Base-by-base conservation (phyloP, 495 filamentous ascomycete genomes). In the Podospora anserina region DNA sequence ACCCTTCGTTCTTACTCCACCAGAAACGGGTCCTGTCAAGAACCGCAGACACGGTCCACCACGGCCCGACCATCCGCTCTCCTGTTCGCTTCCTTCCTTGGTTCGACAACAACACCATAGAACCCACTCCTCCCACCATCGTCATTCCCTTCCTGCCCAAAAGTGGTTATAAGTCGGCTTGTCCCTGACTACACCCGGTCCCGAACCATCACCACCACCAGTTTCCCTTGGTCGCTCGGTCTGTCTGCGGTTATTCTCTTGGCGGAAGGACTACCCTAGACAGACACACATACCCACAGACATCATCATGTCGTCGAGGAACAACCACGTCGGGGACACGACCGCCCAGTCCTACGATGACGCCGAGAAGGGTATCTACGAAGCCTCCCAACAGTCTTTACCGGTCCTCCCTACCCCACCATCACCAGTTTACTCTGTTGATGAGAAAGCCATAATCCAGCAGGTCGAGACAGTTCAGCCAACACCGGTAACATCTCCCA, bases 361-460 rank as follows among this genome's bases (percentile, higher is more conserved):
- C 70, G 77, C 79, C 19, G 80, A 82, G 70, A 80, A 80, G 72
- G 79, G 79, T 19, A 58, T 82, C 58, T 79, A 76, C 67, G 76
- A 81, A 26, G 55, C 55, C 23, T 58, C 55, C 69, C 26, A 75
- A 69, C 70, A 74, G 71, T n/a, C 53, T 67, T 32, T 74, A 68
- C 28, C 66, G 77, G 39, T 63, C 74, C 2, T 75, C 56, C 34
- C 74, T 7, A 19, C 68, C 23, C 1, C 68, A 27, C 76, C 75
- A 58, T 65, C 77, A 6, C 59, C 71, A 7, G 75, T 68, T n/a
- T 69, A 77, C 61, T 54, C 74, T 32, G 71, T 70, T 61, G 69
- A 77, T 61, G 75, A 72, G 69, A 71, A 71, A 44, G 61, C 34
- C 6, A 19, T 66, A 26, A 49, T 56, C 11, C 61, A 69, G n/a